A percentile compares a stretch with the other conserved stretches of the same genome.
phyloP scores from a whole-genome alignment of 805 yeast genomes.

The Candida sithepensis region DNA sequence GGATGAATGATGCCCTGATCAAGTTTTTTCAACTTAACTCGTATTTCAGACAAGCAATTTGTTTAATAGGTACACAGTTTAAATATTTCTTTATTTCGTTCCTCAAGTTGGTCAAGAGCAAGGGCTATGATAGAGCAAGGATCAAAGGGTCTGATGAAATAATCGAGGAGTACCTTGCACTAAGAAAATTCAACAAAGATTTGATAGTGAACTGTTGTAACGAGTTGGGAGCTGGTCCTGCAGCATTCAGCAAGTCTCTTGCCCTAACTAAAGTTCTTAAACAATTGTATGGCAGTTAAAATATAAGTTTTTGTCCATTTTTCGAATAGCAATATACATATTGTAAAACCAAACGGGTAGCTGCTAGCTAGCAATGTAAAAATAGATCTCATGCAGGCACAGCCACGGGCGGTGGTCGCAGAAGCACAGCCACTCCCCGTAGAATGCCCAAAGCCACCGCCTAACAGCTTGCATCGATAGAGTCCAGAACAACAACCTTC shows the following conservation, averaged over 20 bases:
- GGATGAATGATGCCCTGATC: not conserved
- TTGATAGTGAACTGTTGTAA: constrained; percentile 1
- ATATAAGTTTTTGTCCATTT: no score
- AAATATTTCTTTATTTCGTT: not conserved
- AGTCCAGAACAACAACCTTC: no score
- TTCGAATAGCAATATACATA: no score
- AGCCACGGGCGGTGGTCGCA: no score
- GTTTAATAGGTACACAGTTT: not conserved
- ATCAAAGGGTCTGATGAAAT: not conserved
- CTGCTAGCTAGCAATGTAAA: no score
- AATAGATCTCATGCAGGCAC: no score
- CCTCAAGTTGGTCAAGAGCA: not conserved
- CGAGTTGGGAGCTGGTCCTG: not conserved
- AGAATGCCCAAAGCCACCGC: no score
- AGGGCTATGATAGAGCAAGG: not conserved
- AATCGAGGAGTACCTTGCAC: constrained; percentile 1
- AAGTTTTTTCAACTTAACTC: not conserved
- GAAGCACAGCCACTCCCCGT: no score
- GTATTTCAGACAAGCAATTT: not conserved
- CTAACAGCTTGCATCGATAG: no score
- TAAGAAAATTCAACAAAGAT: constrained; percentile 10
- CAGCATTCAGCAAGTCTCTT: constrained; percentile 12
- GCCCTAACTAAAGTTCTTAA: constrained; percentile 17
- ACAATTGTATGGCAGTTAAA: constrained; percentile 1
- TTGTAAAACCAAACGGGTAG: no score